phyloP scores from a whole-genome alignment of 306 rosid genomes.

The Myrica gale region DNA sequence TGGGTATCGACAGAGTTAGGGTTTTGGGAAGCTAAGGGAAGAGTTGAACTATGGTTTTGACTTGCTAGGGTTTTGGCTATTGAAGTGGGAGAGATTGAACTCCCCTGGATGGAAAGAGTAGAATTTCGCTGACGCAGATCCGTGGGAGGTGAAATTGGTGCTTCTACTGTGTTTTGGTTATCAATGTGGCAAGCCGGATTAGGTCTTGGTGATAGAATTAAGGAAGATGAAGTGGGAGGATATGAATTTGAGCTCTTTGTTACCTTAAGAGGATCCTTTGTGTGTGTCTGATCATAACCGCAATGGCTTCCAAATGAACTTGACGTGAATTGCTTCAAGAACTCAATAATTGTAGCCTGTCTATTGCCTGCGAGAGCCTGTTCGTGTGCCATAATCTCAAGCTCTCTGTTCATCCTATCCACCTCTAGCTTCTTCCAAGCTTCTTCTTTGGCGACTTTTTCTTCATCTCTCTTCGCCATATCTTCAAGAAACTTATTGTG shows the following conservation, averaged over 20 bases:
- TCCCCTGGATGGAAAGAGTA: slow-evolving; percentile 2
- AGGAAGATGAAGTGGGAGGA: slow-evolving; percentile 7
- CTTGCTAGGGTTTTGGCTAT: slow-evolving; percentile 9
- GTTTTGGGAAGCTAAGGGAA: slow-evolving; percentile 22
- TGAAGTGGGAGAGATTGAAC: neutral
- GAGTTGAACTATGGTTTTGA: slow-evolving; percentile 54
- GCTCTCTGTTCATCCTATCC: slow-evolving; percentile 74
- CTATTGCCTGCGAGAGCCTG: slow-evolving; percentile 62
- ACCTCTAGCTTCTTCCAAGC: slow-evolving; percentile 79
- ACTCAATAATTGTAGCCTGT: slow-evolving; percentile 58
- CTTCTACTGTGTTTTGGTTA: slow-evolving; percentile 11
- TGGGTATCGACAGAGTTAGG: slow-evolving; percentile 33
- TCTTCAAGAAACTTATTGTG: slow-evolving; percentile 66
- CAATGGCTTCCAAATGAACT: slow-evolving; percentile 13
- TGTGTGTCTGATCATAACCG: neutral
- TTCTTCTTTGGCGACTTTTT: slow-evolving; percentile 61
- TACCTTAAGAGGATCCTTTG: slow-evolving; percentile 1
- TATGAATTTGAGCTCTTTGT: slow-evolving; percentile 12
- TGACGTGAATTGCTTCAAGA: slow-evolving; percentile 56
- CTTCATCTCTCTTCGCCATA: slow-evolving; percentile 73
- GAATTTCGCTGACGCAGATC: slow-evolving; percentile 25
- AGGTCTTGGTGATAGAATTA: slow-evolving; percentile 37
- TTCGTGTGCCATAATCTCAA: slow-evolving; percentile 62
- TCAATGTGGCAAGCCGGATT: slow-evolving; percentile 1
- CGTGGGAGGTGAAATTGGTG: slow-evolving; percentile 23